Conservation (phyloP, 257 asterid genomes). For the Gynochthodes officinalis region DNA sequence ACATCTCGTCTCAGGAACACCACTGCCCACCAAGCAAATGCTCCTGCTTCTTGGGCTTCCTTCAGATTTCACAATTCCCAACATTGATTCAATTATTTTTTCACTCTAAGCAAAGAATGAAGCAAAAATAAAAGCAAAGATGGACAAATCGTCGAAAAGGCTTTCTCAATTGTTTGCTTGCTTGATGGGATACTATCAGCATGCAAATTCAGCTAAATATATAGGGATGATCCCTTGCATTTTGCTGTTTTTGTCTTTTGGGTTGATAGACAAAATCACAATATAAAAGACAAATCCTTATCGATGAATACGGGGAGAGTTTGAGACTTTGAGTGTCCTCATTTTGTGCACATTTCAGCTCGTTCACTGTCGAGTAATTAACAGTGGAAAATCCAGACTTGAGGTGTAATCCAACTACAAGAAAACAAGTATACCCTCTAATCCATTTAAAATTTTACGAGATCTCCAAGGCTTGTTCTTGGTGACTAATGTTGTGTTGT, state of each 20-base stretch:
- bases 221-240: slow-evolving; percentile 10
- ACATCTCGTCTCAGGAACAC: slow-evolving; percentile 30
- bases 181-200: slow-evolving; percentile 7
- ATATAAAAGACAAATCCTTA: background rate
- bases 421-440: background rate
- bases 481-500: background rate
- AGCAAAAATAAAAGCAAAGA: background rate
- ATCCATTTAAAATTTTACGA: background rate
- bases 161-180: background rate
- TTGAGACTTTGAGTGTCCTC: slow-evolving; percentile 1
- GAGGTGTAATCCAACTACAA: slow-evolving; percentile 3
- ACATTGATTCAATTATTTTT: slow-evolving; percentile 16
- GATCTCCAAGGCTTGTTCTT: background rate
- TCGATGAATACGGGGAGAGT: slow-evolving; percentile 18
- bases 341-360: background rate
- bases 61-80: slow-evolving; percentile 33
- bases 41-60: slow-evolving; percentile 26
- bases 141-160: background rate
- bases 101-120: background rate
- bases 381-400: background rate
- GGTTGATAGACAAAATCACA: background rate
- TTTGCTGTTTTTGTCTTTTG: background rate
- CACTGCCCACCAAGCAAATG: slow-evolving; percentile 28
- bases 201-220: slow-evolving; percentile 18
- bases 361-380: background rate